Conservation (phyloP, 2,329 filamentous ascomycete genomes). For the Xylaria sp. region DNA sequence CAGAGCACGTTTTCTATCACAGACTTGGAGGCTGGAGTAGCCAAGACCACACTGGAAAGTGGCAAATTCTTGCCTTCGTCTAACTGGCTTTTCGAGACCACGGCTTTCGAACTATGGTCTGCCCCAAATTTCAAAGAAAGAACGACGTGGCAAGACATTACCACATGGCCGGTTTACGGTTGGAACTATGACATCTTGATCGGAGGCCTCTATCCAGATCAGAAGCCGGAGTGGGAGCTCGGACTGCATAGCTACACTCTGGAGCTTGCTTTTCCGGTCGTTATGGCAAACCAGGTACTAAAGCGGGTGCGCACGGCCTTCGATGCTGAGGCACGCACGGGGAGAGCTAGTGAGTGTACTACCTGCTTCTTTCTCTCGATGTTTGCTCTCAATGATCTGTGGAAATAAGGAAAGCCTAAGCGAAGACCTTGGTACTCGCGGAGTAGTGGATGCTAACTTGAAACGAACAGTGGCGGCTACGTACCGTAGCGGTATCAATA, state of each 20-base stretch:
- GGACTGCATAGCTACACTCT: constrained; percentile 54
- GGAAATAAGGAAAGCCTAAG: no score
- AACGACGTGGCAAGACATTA: constrained; percentile 50
- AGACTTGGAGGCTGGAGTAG: constrained; percentile 48
- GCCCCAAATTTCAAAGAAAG: constrained; percentile 59
- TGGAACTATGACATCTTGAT: constrained; percentile 61
- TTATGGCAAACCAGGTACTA: constrained; percentile 54
- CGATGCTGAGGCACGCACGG: constrained; percentile 47
- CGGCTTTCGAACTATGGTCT: constrained; percentile 56
- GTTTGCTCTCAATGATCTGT: background rate
- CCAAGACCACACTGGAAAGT: constrained; percentile 50
- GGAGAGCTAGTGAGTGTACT: constrained; percentile 21
- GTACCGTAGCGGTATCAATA: constrained; percentile 58
- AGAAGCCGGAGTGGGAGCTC: constrained; percentile 57
- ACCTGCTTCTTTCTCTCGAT: background rate
- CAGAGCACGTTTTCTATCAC: constrained; percentile 59
- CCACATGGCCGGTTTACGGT: constrained; percentile 56
- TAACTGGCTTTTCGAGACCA: constrained; percentile 55
- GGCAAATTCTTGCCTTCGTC: constrained; percentile 54
- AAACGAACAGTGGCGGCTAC: constrained; percentile 55
- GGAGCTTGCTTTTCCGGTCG: constrained; percentile 58
- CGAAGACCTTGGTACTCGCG: no score
- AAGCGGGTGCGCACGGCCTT: constrained; percentile 55
- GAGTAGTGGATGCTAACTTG: background rate
- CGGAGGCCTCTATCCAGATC: constrained; percentile 55